phyloP scores from a whole-genome alignment of 768 basidiomycete genomes.

The Termitomyces sp. region DNA sequence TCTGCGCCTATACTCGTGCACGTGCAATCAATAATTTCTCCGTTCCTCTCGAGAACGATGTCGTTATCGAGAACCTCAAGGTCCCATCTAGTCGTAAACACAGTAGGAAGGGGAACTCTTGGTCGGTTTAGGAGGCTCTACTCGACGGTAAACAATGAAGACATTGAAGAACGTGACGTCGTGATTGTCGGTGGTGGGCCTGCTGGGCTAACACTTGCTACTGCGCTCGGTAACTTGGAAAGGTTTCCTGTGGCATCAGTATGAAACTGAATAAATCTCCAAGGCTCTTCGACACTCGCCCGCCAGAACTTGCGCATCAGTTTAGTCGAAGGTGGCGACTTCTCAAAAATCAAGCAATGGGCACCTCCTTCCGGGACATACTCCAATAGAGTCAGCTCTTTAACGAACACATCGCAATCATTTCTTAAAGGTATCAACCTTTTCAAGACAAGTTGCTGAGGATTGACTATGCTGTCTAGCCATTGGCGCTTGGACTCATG shows the following conservation, averaged over 20 bases:
- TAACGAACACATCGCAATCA: constrained; percentile 66
- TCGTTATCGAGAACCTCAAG: constrained; percentile 3
- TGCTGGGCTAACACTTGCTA: constrained; percentile 84
- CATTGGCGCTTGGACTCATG: constrained; percentile 79
- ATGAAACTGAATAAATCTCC: neutral
- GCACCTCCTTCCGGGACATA: constrained; percentile 43
- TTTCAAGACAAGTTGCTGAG: constrained; percentile 3
- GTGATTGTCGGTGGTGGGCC: constrained; percentile 96
- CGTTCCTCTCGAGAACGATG: neutral
- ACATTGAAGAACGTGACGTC: constrained; percentile 66
- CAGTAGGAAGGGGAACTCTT: neutral
- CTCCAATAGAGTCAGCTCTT: constrained; percentile 84
- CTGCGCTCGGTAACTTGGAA: constrained; percentile 66
- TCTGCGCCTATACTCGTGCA: neutral
- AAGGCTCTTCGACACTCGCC: constrained; percentile 50
- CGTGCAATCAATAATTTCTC: constrained; percentile 5
- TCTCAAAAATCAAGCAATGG: constrained; percentile 70
- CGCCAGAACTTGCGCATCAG: constrained; percentile 56
- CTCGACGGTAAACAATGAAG: constrained; percentile 4
- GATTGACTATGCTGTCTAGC: constrained; percentile 33
- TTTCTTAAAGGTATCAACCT: constrained; percentile 56
- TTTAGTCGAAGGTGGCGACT: constrained; percentile 77
- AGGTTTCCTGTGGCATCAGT: neutral
- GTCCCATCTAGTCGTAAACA: neutral
- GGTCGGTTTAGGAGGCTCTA: neutral